Evolutionary conservation across 1,139 yeast species (phyloP), one percentile per base, ranked within the genome.

Genomic region (Geotrichum citri-aurantii): DNA sequence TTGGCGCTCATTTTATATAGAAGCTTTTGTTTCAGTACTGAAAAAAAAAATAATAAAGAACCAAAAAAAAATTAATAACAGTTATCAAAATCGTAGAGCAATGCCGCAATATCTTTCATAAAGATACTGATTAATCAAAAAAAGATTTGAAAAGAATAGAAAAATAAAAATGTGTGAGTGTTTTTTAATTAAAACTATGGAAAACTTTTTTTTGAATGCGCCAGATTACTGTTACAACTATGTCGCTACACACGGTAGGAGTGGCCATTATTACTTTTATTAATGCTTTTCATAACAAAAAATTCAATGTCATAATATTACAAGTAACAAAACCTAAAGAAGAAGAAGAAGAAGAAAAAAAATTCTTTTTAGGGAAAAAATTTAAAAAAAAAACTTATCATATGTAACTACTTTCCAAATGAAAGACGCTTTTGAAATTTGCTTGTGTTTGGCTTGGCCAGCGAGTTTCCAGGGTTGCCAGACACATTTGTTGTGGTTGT

Each of bases 401-500:
- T 33, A 48, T 48, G 21, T 24, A 12, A 31, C 47, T 24, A 56
- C 29, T 56, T 56, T n/a, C 59, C 59, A 56, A 56, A 56, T 42
- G 59, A 56, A 5, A 56, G 29, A 24, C 59, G 46, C 23, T 56
- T 56, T 24, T 56, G 59, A 44, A 56, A 48, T 40, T 56, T 53
- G 48, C 54, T 48, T 19, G 40, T 37, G 5, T n/a, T 31, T 12
- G 37, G 44, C 14, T n/a, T n/a, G 3, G n/a, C 14, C n/a, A 12
- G 14, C 8, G 44, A 14, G 19, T 7, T n/a, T 6, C 44, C 44
- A 37, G 44, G 14, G 21, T n/a, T 37, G 14, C 21, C 17, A 17
- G 23, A 8, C 19, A 37, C 17, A n/a, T 17, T 26, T 26, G 7
- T 7, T 26, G 29, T 7, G 4, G 7, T 26, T 26, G 7, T 7